Conservation (phyloP, 2,329 filamentous ascomycete genomes). For the Dothistroma pini region DNA sequence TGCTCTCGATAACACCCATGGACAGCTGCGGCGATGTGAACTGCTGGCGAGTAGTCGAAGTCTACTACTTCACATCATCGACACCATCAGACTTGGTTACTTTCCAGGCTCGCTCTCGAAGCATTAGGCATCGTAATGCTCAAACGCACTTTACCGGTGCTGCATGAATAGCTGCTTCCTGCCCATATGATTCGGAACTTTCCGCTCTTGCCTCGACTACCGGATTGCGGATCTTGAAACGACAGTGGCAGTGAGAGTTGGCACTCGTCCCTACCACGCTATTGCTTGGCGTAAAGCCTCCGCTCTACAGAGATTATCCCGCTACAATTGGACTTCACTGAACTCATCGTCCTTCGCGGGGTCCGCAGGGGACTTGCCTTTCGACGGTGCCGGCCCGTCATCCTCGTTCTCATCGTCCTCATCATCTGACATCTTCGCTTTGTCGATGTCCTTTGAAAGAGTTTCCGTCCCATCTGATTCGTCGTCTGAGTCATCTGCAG, state of each 20-base stretch:
- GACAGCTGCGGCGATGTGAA: not conserved
- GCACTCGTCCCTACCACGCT: not conserved
- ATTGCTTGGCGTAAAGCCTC: not conserved
- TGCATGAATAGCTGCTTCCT: not conserved
- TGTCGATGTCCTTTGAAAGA: slow-evolving; percentile 25
- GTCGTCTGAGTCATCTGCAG: slow-evolving; percentile 20
- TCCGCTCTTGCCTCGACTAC: not conserved
- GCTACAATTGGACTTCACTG: slow-evolving; percentile 28
- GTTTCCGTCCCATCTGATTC: slow-evolving; percentile 26
- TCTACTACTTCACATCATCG: not conserved
- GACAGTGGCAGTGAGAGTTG: not conserved
- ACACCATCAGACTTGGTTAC: not conserved
- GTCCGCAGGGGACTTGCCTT: slow-evolving; percentile 6
- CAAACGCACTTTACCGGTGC: not conserved
- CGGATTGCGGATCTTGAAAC: not conserved
- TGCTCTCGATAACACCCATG: not conserved
- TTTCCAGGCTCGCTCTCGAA: not conserved
- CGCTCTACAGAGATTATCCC: not conserved
- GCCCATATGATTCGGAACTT: not conserved
- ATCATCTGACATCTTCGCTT: slow-evolving; percentile 19
- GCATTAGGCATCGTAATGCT: not conserved
- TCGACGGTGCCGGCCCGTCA: not conserved
- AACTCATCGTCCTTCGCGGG: slow-evolving; percentile 25
- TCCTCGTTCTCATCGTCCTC: slow-evolving; percentile 8
- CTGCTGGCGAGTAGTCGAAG: not conserved